Base-by-base conservation (phyloP, 441 rosid species). In the Brassica hybrid region DNA sequence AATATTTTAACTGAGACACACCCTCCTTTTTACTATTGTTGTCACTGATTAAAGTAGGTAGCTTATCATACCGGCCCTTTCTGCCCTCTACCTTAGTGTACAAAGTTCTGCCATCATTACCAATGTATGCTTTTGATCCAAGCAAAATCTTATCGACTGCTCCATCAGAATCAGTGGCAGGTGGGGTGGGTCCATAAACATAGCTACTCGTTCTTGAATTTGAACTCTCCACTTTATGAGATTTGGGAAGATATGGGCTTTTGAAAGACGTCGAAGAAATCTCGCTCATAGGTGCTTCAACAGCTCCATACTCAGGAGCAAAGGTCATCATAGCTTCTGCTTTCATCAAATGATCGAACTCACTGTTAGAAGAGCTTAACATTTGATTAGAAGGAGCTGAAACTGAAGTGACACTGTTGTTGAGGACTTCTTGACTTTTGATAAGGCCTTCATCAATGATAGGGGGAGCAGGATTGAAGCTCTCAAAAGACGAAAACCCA, bases 251-350 rank as follows among this genome's bases (percentile, higher is more conserved):
- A 85, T 97, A 97, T 67, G 99, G 97, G 75, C 85, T 92, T 85
- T 83, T 91, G 85, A 93, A 89, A 84, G 89, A 81, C 32, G 94
- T 85, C 6, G 88, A 87, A 52, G 91, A 88, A 68, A 85, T 34
- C 79, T 91, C 97, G 76, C 91, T 88, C 65, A 84, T 50, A 61
- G 90, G 86, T 76, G 96, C 82, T 87, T 94, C 98, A 71, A 97
- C 97, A 18, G 99, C 99, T 70, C 97, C 99, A 89, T 93, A 97
- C 83, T 97, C 99, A 10, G 91, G 90, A 79, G 99, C 97, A 87
- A 93, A 94, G 14, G 98, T 90, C 97, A 97, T 87, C 83, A 90
- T 79, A 68, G 99, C 99, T 87, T 97, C 99, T 36, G 96, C 98
- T 88, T 91, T 97, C 74, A 94, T 81, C 84, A 97, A 85, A 84